These are phyloP conservation scores for Pochonia chlamydosporia DNA, from an alignment of 2,329 filamentous ascomycete genomes.

Conservation along the genomic window DNA sequence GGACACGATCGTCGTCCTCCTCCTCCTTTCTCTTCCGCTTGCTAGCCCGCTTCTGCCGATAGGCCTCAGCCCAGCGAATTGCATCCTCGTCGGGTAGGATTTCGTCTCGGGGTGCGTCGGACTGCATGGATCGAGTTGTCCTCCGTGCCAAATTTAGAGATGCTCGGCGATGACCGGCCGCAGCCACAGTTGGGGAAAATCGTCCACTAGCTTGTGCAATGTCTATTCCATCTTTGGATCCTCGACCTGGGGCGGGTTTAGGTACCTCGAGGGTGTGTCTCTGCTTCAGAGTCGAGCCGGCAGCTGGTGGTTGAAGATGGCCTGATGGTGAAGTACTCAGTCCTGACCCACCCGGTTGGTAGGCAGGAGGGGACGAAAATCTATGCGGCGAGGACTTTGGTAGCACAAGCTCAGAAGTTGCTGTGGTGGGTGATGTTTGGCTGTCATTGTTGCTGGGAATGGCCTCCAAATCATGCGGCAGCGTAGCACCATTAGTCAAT, in stretches of 20 bases:
- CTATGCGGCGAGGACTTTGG: constrained; percentile 39
- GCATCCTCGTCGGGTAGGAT: constrained; percentile 84
- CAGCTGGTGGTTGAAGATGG: constrained; percentile 38
- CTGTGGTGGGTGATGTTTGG: background rate
- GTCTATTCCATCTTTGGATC: constrained; percentile 68
- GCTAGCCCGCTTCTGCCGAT: constrained; percentile 84
- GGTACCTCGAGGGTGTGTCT: constrained; percentile 87
- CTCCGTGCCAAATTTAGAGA: constrained; percentile 80
- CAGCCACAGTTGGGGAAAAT: constrained; percentile 63
- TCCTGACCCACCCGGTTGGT: constrained; percentile 33
- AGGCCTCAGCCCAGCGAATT: constrained; percentile 84
- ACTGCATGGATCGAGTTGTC: constrained; percentile 78
- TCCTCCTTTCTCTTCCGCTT: constrained; percentile 78
- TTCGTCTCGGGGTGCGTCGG: constrained; percentile 79
- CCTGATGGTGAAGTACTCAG: constrained; percentile 41
- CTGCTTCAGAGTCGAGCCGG: constrained; percentile 60
- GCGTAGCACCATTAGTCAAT: background rate
- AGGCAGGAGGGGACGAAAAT: constrained; percentile 60
- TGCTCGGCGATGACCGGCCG: constrained; percentile 59
- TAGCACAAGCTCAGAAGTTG: constrained; percentile 4
- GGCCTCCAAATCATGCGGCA: background rate
- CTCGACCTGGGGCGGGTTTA: constrained; percentile 57
- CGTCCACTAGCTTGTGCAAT: constrained; percentile 66
- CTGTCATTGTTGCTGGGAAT: background rate
- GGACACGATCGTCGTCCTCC: constrained; percentile 87